Percentiles rank a stretch among this genome's conserved stretches.
These are phyloP conservation scores for Suillus ampliporus DNA, from an alignment of 768 basidiomycete species.

Conservation along the genomic window DNA sequence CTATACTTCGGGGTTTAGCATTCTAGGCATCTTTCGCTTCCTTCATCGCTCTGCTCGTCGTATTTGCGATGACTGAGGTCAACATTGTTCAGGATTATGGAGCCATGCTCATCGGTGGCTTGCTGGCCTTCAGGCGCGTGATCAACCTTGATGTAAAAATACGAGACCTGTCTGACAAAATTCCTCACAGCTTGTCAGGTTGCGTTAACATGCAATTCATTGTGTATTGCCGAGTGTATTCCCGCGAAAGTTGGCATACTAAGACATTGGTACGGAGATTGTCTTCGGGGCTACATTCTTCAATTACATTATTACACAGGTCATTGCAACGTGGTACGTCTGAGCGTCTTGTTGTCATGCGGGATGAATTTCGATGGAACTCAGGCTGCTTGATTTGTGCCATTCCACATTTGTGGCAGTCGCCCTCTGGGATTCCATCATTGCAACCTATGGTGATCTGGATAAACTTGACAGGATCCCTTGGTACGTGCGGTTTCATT, in stretches of 20 bases:
- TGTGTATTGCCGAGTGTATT: slow-evolving; percentile 27
- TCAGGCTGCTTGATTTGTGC: slow-evolving; percentile 30
- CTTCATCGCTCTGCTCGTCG: background rate
- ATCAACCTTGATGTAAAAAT: background rate
- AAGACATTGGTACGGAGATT: slow-evolving; percentile 23
- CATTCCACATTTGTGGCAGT: slow-evolving; percentile 28
- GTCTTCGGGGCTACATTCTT: background rate
- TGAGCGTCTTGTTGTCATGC: background rate
- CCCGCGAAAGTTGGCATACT: slow-evolving; percentile 23
- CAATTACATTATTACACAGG: slow-evolving; percentile 15
- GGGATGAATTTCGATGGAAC: background rate
- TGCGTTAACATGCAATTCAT: slow-evolving; percentile 33
- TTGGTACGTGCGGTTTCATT: slow-evolving; percentile 20
- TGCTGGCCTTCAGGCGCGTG: slow-evolving; percentile 27
- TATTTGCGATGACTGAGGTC: slow-evolving; percentile 12
- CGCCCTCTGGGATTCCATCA: slow-evolving; percentile 31
- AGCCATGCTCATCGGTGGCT: slow-evolving; percentile 26
- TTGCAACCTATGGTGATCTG: slow-evolving; percentile 26
- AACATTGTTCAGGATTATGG: slow-evolving; percentile 21
- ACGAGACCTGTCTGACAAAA: background rate
- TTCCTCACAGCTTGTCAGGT: slow-evolving; percentile 29
- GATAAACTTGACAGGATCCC: slow-evolving; percentile 20
- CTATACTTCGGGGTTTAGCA: background rate
- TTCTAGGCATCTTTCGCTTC: background rate
- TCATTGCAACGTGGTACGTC: slow-evolving; percentile 26